These are phyloP conservation scores for Apiospora saccharicola DNA, from an alignment of 2,329 filamentous ascomycete species.

Conservation along the genomic window DNA sequence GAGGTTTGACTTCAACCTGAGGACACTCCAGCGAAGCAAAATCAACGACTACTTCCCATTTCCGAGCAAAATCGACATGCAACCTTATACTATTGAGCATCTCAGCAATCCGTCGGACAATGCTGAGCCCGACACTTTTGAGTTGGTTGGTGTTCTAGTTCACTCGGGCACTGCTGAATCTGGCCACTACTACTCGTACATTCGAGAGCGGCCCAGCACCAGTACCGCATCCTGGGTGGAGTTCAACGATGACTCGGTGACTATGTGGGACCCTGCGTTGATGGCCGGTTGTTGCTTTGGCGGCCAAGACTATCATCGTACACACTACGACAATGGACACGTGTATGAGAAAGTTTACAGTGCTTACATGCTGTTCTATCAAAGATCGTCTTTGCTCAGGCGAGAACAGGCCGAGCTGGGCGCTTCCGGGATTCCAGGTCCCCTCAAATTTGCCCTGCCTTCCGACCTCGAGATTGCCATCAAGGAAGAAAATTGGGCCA, in stretches of 20 bases:
- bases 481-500: constrained; percentile 72
- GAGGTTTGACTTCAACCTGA: constrained; percentile 82
- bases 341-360: constrained; percentile 77
- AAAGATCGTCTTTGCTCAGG: constrained; percentile 74
- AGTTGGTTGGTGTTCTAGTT: constrained; percentile 93
- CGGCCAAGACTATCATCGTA: constrained; percentile 65
- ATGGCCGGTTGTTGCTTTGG: constrained; percentile 84
- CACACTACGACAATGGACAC: constrained; percentile 54
- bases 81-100: constrained; percentile 86
- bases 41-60: constrained; percentile 97
- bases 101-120: constrained; percentile 69
- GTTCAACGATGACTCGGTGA: constrained; percentile 91
- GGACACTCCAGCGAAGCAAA: constrained; percentile 82
- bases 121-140: constrained; percentile 77
- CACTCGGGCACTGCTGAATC: constrained; percentile 93
- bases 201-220: constrained; percentile 75
- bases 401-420: constrained; percentile 58
- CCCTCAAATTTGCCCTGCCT: constrained; percentile 55
- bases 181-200: constrained; percentile 97
- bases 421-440: constrained; percentile 43
- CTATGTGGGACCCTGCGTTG: constrained; percentile 73
- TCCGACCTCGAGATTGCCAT: constrained; percentile 65
- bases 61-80: constrained; percentile 83
- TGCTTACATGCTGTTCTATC: constrained; percentile 98
- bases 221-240: constrained; percentile 75